Evolutionary conservation across 129 eudicot genomes (phyloP), one percentile per base, ranked within the genome.

Genomic region (Erigeron canadensis): DNA sequence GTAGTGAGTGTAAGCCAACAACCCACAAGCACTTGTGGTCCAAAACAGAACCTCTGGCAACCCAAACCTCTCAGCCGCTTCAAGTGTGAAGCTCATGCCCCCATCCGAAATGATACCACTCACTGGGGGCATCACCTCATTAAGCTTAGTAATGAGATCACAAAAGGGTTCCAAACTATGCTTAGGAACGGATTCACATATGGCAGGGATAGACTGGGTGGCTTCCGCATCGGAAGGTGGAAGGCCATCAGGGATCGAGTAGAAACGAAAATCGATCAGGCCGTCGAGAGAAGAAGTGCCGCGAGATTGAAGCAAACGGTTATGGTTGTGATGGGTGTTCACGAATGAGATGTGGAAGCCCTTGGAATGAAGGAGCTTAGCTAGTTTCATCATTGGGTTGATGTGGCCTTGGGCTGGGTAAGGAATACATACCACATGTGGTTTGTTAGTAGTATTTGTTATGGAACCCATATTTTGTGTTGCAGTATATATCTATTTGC

Each of bases 31-130:
- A 59, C 92, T 84, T 0, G 90, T 15, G 4, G 92, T 85, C 89
- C 91, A 88, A 46, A 82, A 81, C 63, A 88, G 22, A 37, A 82
- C 90, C 40, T 83, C 86, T 9, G 89, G 91, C 28, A 91, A 10
- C 64, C 82, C 88, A n/a, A 86, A 77, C 54, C 71, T 66, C 7
- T 84, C 68, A 3, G 88, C 97, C 13, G 87, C 97, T 45, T 77
- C 57, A 22, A 91, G 79, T 0, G 92, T 82, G 69, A 91, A 91
- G 42, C 89, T 82, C 95, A 88, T 85, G 48, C 16, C 40, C 18
- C 84, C 97, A 47, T 88, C 97, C 2, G 95, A 78, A 15, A 91
- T 72, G 0, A 91, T 84, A 64, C 97, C 85, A 15, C 77, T 85
- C 66, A 88, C 92, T 5, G 85, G 91, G 4, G 89, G 97, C 63